Base-by-base conservation (phyloP, 805 yeast species). In the Candida maesae region DNA sequence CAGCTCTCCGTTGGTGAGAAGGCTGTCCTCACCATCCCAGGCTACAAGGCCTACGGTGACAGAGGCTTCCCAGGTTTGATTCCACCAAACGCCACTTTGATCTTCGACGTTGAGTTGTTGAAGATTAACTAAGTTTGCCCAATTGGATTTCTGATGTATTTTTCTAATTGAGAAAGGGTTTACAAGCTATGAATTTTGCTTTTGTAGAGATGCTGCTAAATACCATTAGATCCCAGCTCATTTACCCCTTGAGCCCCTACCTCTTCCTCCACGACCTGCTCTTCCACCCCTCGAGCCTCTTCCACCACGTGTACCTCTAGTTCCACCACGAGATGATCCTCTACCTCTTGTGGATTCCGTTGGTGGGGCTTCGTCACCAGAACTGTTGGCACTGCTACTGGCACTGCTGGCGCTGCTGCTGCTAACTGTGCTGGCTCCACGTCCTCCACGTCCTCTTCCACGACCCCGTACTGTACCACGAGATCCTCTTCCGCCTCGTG, bases 31-130 rank as follows among this genome's bases (percentile, higher is more conserved):
- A 88, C 95, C 57, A 88, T 91, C 58, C 95, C 96, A 58, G 95
- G 96, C 52, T 78, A 80, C 58, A 84, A 86, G 70, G 98, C 95
- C 54, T 91, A 91, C 69, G 97, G 97, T 49, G 76, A 77, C 51
- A 81, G 95, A 68, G 98, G 98, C 36, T 88, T 84, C 81, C 97
- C 97, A 55, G 96, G 96, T 55, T 72, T 88, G 61, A 91, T 91
- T 62, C 98, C 98, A 52, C 96, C 96, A 55, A 88, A 87, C 66
- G 95, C 97, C 51, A 90, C 96, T 54, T 78, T 91, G 68, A 71
- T 87, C 57, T 85, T 85, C 55, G 93, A 85, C 54, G 93, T 85
- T 49, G 91, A 85, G 66, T 75, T 85, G 56, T 58, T 69, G 56
- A 68, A 66, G 58, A 64, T 68, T 45, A 68, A 68, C 61, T 68